Conservation (phyloP, 1,139 yeast genomes). For the Pichia sp. region DNA sequence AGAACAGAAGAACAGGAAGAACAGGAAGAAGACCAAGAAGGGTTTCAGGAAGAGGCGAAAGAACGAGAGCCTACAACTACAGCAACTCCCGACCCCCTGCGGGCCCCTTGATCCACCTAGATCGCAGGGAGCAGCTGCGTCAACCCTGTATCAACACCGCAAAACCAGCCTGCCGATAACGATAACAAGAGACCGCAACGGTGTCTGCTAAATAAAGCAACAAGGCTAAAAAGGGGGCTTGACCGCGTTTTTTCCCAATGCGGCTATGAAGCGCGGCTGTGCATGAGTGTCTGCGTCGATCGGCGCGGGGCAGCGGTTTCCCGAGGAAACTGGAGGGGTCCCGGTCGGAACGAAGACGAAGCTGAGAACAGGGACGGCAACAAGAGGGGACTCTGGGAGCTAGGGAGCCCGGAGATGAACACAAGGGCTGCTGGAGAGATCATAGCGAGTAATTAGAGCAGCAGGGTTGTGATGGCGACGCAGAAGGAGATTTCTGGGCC, state of each 20-base stretch:
- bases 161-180: slow-evolving; percentile 1
- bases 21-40: neutral
- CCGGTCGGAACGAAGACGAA: no score
- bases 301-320: neutral
- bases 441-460: no score
- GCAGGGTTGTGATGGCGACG: no score
- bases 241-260: slow-evolving; percentile 2
- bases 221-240: slow-evolving; percentile 1
- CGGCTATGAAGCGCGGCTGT: neutral
- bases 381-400: no score
- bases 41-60: neutral
- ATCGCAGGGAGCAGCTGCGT: neutral
- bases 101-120: neutral
- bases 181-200: neutral
- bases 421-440: no score
- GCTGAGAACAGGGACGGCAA: no score
- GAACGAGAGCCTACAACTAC: no score
- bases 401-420: no score
- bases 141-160: neutral
- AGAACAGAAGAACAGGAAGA: neutral
- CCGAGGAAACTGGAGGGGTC: no score
- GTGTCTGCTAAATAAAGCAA: neutral
- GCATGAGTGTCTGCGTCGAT: neutral
- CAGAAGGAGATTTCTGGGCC: neutral
- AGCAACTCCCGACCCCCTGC: neutral